A percentile compares a stretch with the other conserved stretches of the same genome.
These are phyloP conservation scores for Cryphonectria parasitica DNA, from an alignment of 2,329 filamentous ascomycete species.

Conservation along the genomic window DNA sequence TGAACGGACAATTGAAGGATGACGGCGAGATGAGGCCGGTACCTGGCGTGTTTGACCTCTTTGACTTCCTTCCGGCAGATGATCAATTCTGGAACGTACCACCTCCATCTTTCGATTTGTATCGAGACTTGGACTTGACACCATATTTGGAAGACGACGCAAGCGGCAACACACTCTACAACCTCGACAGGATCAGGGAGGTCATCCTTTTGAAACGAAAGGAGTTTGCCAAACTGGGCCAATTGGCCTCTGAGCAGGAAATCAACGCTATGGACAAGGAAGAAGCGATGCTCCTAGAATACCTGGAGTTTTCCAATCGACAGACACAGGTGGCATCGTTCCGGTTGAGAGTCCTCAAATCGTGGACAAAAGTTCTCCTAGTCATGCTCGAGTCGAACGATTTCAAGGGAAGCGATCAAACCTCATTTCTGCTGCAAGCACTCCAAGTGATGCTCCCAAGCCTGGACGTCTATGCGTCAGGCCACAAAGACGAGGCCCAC, in stretches of 20 bases:
- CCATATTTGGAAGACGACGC: constrained; percentile 65
- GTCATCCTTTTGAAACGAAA: constrained; percentile 72
- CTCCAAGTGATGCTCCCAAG: constrained; percentile 88
- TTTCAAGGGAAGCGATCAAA: constrained; percentile 72
- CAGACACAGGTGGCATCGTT: constrained; percentile 59
- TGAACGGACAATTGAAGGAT: constrained; percentile 76
- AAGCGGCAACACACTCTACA: constrained; percentile 63
- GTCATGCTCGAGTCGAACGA: constrained; percentile 84
- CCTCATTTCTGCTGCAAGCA: constrained; percentile 81
- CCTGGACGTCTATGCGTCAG: constrained; percentile 75
- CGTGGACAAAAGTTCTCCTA: constrained; percentile 84
- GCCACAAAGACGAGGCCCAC: constrained; percentile 70
- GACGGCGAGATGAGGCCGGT: constrained; percentile 69
- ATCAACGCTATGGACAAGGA: constrained; percentile 58
- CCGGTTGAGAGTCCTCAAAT: constrained; percentile 70
- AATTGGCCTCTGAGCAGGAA: constrained; percentile 55
- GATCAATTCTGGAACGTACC: constrained; percentile 52
- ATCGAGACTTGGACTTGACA: constrained; percentile 69
- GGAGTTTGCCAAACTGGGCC: constrained; percentile 57
- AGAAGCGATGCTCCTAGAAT: constrained; percentile 62
- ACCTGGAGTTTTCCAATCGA: constrained; percentile 66
- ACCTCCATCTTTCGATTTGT: constrained; percentile 60
- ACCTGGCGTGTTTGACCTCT: constrained; percentile 84
- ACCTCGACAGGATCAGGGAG: constrained; percentile 72
- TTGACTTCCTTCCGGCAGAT: constrained; percentile 76